These are phyloP conservation scores for Lagenaria siceraria DNA, from an alignment of 306 rosid genomes.

Conservation along the genomic window DNA sequence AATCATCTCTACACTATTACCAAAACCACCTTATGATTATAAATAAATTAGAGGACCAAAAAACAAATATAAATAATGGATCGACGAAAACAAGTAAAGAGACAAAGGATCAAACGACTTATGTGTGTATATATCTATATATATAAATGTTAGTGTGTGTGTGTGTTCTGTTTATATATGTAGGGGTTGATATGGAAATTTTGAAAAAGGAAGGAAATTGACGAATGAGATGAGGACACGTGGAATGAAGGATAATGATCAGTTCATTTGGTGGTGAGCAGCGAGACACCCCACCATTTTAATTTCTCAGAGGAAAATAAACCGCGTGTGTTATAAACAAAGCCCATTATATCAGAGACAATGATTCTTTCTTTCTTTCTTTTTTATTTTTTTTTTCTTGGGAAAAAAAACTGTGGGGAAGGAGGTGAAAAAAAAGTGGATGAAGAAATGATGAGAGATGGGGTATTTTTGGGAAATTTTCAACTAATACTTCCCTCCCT, in stretches of 20 bases:
- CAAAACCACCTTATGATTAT: conserved; percentile 46
- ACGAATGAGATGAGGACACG: conserved; percentile 48
- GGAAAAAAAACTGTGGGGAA: not conserved
- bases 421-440: conserved; percentile 12
- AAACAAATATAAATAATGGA: not conserved
- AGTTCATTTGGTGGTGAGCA: conserved; percentile 76
- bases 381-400: too few species aligned
- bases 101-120: not conserved
- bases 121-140: not conserved
- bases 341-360: conserved; percentile 36
- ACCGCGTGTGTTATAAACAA: conserved; percentile 75
- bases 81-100: conserved; percentile 1
- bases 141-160: not conserved
- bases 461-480: not conserved
- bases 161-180: not conserved
- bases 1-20: conserved; percentile 11
- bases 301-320: conserved; percentile 15
- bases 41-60: not conserved
- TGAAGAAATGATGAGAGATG: conserved; percentile 45
- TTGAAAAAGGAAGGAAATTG: conserved; percentile 17
- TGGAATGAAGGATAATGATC: conserved; percentile 60
- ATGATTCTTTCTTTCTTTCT: conserved; percentile 24
- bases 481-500: too few species aligned
- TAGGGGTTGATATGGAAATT: not conserved
- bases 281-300: conserved; percentile 24